phyloP scores from a whole-genome alignment of 768 basidiomycete species.

The Lentinula edodes region DNA sequence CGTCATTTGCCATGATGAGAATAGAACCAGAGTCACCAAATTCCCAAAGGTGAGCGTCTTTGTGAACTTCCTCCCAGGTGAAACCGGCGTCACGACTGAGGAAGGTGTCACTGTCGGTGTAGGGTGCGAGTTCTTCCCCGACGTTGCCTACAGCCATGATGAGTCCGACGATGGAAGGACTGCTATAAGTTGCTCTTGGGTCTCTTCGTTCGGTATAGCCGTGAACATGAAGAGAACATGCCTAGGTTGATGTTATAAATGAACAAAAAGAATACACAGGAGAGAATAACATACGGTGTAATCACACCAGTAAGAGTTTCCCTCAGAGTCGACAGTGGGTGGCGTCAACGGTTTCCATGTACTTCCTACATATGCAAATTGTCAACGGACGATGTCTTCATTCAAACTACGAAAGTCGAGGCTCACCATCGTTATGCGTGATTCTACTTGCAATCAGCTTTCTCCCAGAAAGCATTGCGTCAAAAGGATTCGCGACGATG shows the following conservation, averaged over 20 bases:
- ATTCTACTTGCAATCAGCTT: conserved; percentile 84
- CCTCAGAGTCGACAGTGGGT: conserved; percentile 71
- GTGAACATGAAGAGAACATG: conserved; percentile 85
- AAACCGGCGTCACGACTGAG: conserved; percentile 94
- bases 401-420: neutral
- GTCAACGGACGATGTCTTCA: neutral
- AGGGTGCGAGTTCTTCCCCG: conserved; percentile 73
- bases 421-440: conserved; percentile 92
- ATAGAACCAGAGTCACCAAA: conserved; percentile 97
- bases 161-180: conserved; percentile 85
- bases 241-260: conserved; percentile 32
- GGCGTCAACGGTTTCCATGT: conserved; percentile 83
- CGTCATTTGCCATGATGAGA: conserved; percentile 92
- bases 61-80: conserved; percentile 98
- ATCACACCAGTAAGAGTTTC: conserved; percentile 64
- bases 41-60: conserved; percentile 96
- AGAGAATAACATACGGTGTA: conserved; percentile 43
- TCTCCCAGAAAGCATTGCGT: conserved; percentile 61
- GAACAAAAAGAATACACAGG: neutral
- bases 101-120: conserved; percentile 91
- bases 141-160: conserved; percentile 97
- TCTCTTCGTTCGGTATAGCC: conserved; percentile 94
- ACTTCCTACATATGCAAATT: conserved; percentile 47
- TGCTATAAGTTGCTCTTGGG: conserved; percentile 89
- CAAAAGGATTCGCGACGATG: conserved; percentile 74